These are phyloP conservation scores for Vigna radiata DNA, from an alignment of 306 rosid species.

Conservation along the genomic window DNA sequence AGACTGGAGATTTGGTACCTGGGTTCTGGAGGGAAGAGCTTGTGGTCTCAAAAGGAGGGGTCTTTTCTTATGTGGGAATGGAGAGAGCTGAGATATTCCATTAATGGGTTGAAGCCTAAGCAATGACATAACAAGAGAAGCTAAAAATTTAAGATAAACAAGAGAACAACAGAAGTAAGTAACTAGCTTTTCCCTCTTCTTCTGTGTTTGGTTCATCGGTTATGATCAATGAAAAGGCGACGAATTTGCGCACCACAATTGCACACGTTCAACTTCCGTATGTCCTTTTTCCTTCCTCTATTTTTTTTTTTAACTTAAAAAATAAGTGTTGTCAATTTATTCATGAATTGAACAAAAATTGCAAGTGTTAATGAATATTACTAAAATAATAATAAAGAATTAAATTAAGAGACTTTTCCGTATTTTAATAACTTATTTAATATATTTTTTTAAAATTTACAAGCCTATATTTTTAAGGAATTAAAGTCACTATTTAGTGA, in stretches of 20 bases:
- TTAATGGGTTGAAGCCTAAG: constrained; percentile 62
- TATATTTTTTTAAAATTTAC: too few species aligned
- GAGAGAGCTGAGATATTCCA: constrained; percentile 52
- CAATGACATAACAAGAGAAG: constrained; percentile 53
- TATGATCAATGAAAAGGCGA: constrained; percentile 13
- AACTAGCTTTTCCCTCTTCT: constrained; percentile 14
- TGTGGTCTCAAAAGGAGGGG: constrained; percentile 54
- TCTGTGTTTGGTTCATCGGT: constrained; percentile 29
- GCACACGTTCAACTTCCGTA: constrained; percentile 73
- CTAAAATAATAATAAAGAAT: too few species aligned
- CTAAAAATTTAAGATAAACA: neutral
- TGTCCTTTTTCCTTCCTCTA: neutral
- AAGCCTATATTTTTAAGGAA: too few species aligned
- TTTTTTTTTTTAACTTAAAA: too few species aligned
- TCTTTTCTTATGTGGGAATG: constrained; percentile 46
- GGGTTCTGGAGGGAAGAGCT: constrained; percentile 78
- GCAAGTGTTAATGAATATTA: too few species aligned
- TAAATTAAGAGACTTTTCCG: too few species aligned
- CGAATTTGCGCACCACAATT: constrained; percentile 57
- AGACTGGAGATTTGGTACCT: constrained; percentile 55
- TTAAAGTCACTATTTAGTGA: too few species aligned
- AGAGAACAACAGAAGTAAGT: neutral
- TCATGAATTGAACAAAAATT: too few species aligned
- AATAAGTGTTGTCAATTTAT: too few species aligned
- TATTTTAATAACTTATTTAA: too few species aligned